Conservation (phyloP, 164 flowering plant genomes). For the Cinnamomum micranthum region DNA sequence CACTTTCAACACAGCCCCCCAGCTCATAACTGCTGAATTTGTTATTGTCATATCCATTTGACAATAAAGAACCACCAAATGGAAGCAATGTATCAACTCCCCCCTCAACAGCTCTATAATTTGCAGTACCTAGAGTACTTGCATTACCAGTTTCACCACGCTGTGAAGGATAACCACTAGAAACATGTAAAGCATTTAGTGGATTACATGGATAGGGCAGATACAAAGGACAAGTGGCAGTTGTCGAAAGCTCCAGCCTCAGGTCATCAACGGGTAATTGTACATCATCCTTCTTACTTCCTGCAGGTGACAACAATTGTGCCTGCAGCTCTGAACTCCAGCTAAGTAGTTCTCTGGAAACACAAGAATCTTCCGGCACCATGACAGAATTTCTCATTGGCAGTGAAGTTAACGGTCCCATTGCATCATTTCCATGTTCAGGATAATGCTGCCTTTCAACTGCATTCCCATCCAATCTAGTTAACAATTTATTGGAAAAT, state of each 20-base stretch:
- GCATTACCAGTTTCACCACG: neutral
- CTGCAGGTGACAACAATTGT: neutral
- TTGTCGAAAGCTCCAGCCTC: slow-evolving; percentile 12
- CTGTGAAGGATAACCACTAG: neutral
- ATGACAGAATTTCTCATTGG: slow-evolving; percentile 4
- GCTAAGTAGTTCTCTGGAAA: slow-evolving; percentile 6
- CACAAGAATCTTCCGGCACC: slow-evolving; percentile 5
- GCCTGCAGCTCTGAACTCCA: slow-evolving; percentile 13
- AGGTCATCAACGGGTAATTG: slow-evolving; percentile 12
- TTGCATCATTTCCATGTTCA: slow-evolving; percentile 16
- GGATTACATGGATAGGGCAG: neutral
- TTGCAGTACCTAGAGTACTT: neutral
- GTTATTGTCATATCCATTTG: slow-evolving; percentile 16
- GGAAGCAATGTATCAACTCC: slow-evolving; percentile 1
- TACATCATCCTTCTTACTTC: slow-evolving; percentile 16
- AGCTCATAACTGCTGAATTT: slow-evolving; percentile 16
- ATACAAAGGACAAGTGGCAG: neutral
- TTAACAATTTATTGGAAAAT: slow-evolving; percentile 14
- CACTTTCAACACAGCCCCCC: slow-evolving; percentile 18
- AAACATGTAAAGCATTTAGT: neutral
- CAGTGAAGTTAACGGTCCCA: slow-evolving; percentile 13
- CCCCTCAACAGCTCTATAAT: neutral
- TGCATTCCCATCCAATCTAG: slow-evolving; percentile 11
- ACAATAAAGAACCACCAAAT: slow-evolving; percentile 16
- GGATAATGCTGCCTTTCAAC: slow-evolving; percentile 13